Conservation (phyloP, 1,284 basidiomycete genomes). For the Apiotrichum brassicae region DNA sequence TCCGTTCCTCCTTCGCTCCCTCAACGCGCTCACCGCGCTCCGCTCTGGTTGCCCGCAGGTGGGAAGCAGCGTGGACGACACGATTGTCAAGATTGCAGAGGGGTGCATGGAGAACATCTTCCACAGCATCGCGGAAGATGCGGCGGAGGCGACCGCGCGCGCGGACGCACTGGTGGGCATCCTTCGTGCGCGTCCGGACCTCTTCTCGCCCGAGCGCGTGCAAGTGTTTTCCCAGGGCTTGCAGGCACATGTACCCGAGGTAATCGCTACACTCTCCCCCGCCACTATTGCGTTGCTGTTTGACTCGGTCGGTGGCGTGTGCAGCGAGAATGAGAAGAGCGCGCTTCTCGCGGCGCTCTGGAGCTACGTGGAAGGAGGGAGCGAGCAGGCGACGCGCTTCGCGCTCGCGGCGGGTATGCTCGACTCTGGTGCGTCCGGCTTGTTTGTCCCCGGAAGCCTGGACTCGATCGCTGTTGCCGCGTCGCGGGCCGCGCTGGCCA, state of each 20-base stretch:
- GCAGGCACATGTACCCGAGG: constrained; percentile 16
- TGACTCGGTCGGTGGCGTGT: constrained; percentile 10
- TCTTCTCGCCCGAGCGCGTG: constrained; percentile 15
- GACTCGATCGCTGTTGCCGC: constrained; percentile 32
- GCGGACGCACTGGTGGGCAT: constrained; percentile 20
- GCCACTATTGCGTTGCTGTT: constrained; percentile 12
- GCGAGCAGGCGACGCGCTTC: constrained; percentile 17
- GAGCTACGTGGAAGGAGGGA: constrained; percentile 11
- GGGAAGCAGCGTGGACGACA: constrained; percentile 4
- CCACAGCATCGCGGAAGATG: background rate
- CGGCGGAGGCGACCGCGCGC: background rate
- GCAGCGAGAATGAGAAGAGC: constrained; percentile 1
- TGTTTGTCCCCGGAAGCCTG: constrained; percentile 20
- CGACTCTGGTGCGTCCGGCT: background rate
- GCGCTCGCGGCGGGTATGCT: constrained; percentile 15
- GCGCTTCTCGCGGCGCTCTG: constrained; percentile 12
- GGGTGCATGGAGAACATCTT: constrained; percentile 16
- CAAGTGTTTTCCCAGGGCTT: constrained; percentile 15
- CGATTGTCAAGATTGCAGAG: constrained; percentile 15
- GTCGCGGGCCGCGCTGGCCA: constrained; percentile 23
- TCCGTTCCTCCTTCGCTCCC: constrained; percentile 18
- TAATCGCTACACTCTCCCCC: constrained; percentile 16
- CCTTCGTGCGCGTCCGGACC: constrained; percentile 11
- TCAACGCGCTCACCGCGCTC: constrained; percentile 8
- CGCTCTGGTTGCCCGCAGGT: background rate